These are phyloP conservation scores for Quercus aquifolioides DNA, from an alignment of 306 rosid species.

Conservation along the genomic window DNA sequence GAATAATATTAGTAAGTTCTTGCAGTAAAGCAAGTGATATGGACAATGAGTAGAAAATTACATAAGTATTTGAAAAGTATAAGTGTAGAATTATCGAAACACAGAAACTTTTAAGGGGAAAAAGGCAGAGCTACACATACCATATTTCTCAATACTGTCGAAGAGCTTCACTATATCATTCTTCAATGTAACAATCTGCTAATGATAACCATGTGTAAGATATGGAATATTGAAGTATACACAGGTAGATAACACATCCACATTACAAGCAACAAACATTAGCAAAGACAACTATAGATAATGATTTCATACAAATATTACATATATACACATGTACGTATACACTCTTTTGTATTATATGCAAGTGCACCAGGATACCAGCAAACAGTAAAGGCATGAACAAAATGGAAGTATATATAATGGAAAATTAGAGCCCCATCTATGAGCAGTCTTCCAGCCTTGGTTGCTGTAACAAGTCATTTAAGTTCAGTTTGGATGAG, in stretches of 20 bases:
- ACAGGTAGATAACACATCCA: background rate
- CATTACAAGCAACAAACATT: constrained; percentile 9
- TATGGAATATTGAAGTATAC: constrained; percentile 4
- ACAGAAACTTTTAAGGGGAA: background rate
- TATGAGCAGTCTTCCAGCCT: background rate
- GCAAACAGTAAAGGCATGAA: background rate
- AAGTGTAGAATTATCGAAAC: background rate
- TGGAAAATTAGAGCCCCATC: background rate
- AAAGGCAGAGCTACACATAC: constrained; percentile 47
- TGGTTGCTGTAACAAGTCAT: background rate
- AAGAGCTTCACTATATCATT: constrained; percentile 87
- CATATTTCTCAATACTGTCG: constrained; percentile 92
- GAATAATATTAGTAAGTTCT: background rate
- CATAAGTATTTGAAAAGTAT: background rate
- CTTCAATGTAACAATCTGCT: constrained; percentile 72
- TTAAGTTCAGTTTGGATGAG: background rate
- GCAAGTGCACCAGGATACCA: background rate
- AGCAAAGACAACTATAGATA: background rate
- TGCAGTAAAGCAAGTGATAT: background rate
- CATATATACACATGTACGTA: no score
- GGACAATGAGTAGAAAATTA: background rate
- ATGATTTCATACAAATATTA: background rate
- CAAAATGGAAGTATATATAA: background rate
- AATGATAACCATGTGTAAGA: constrained; percentile 29
- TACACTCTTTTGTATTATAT: background rate